phyloP scores from a whole-genome alignment of 176 grass and related monocot species.

The Olyra latifolia region DNA sequence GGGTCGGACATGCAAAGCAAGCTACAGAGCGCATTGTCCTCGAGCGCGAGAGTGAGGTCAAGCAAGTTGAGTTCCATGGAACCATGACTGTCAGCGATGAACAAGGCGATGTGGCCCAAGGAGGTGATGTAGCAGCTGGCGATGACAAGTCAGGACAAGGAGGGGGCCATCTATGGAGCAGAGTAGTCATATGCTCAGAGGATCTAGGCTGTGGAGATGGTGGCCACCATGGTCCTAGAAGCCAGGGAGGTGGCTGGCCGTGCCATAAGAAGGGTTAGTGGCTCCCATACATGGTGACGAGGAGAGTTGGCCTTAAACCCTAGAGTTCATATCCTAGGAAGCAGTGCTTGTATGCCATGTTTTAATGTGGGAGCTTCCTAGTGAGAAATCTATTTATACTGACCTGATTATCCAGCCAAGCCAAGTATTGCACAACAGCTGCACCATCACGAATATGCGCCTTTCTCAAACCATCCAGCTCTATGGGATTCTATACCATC shows the following conservation, averaged over 20 bases:
- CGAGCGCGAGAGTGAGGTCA: constrained; percentile 52
- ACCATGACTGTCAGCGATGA: constrained; percentile 43
- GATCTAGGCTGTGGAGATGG: constrained; percentile 54
- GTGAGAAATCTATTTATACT: constrained; percentile 33
- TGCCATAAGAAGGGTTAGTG: constrained; percentile 11
- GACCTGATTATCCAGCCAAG: constrained; percentile 95
- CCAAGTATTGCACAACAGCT: constrained; percentile 85
- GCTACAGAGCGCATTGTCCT: constrained; percentile 34
- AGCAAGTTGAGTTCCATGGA: constrained; percentile 57
- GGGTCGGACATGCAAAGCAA: constrained; percentile 52
- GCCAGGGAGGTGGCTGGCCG: background rate
- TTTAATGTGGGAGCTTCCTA: background rate
- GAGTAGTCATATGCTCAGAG: constrained; percentile 41
- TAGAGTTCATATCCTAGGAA: constrained; percentile 22
- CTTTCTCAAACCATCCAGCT: constrained; percentile 90
- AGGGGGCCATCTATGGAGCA: constrained; percentile 39
- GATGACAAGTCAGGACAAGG: constrained; percentile 47
- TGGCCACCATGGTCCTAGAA: constrained; percentile 20
- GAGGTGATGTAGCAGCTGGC: constrained; percentile 43
- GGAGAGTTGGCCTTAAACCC: constrained; percentile 8
- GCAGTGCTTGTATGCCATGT: constrained; percentile 26
- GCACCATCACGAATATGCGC: constrained; percentile 94
- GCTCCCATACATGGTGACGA: constrained; percentile 54
- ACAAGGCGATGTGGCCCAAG: constrained; percentile 31
- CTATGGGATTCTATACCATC: constrained; percentile 65